Conservation (phyloP, 306 rosid species). For the Mimosa pudica region DNA sequence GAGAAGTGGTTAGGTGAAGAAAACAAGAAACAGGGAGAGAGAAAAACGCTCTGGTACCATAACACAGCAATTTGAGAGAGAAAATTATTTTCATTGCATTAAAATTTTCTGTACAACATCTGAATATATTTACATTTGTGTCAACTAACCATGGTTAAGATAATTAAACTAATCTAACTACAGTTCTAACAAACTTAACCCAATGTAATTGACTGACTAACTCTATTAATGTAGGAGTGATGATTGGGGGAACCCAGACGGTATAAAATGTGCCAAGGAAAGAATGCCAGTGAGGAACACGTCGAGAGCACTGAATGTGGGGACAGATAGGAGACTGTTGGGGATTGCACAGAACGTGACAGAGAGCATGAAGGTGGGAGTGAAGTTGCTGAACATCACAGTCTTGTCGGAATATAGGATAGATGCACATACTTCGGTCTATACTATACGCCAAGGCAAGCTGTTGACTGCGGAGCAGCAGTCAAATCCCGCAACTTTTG, state of each 20-base stretch:
- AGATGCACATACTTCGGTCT: constrained; percentile 90
- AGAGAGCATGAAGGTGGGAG: constrained; percentile 54
- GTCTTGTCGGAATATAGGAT: constrained; percentile 75
- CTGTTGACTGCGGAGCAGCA: constrained; percentile 69
- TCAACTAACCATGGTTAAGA: too few species aligned
- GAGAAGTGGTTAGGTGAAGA: too few species aligned
- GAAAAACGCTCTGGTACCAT: too few species aligned
- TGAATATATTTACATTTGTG: too few species aligned
- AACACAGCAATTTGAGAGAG: too few species aligned
- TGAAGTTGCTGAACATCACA: constrained; percentile 73
- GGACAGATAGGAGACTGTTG: constrained; percentile 75
- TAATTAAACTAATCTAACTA: too few species aligned
- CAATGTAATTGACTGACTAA: too few species aligned
- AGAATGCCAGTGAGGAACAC: constrained; percentile 65
- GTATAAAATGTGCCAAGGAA: constrained; percentile 89
- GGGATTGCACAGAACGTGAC: constrained; percentile 55
- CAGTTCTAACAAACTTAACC: too few species aligned
- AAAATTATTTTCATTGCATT: too few species aligned
- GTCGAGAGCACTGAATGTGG: constrained; percentile 56
- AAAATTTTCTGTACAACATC: too few species aligned
- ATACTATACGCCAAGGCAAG: constrained; percentile 88
- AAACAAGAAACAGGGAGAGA: too few species aligned
- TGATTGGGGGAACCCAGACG: constrained; percentile 86
- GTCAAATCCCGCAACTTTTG: constrained; percentile 80
- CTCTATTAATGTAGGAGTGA: constrained; percentile 90